These are phyloP conservation scores for Cicer cuneatum DNA, from an alignment of 306 rosid species.

Conservation along the genomic window DNA sequence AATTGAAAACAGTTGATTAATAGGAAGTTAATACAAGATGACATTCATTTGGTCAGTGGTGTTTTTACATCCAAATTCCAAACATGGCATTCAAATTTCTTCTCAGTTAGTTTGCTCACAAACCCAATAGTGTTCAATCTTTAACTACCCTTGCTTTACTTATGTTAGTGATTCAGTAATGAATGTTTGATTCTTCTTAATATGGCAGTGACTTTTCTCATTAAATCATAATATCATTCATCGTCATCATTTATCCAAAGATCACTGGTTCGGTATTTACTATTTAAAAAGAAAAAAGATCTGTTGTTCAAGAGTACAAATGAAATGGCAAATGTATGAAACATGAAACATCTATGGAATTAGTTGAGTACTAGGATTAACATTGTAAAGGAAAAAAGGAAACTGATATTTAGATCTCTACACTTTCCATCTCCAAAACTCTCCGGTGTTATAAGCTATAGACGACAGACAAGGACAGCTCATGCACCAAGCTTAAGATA, in stretches of 20 bases:
- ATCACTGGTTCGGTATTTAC: neutral
- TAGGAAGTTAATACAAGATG: no score
- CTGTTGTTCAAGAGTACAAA: neutral
- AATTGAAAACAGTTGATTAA: no score
- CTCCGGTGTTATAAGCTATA: conserved; percentile 39
- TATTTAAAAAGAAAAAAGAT: conserved; percentile 10
- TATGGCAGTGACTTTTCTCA: no score
- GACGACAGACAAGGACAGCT: conserved; percentile 16
- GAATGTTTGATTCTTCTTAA: no score
- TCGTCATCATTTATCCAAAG: neutral
- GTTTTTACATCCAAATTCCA: no score
- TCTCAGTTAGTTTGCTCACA: no score
- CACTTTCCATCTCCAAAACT: conserved; percentile 39
- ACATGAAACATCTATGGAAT: conserved; percentile 26
- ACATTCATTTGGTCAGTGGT: no score
- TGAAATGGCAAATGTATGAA: neutral
- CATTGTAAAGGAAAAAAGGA: neutral
- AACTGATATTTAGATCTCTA: conserved; percentile 25
- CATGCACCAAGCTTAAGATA: conserved; percentile 29
- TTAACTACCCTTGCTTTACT: no score
- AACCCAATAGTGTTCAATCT: no score
- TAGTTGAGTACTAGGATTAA: conserved; percentile 12
- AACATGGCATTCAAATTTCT: no score
- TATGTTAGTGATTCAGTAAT: no score
- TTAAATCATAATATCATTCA: no score